phyloP scores from a whole-genome alignment of 1,284 basidiomycete species.

The Lentinula novae-zelandiae region DNA sequence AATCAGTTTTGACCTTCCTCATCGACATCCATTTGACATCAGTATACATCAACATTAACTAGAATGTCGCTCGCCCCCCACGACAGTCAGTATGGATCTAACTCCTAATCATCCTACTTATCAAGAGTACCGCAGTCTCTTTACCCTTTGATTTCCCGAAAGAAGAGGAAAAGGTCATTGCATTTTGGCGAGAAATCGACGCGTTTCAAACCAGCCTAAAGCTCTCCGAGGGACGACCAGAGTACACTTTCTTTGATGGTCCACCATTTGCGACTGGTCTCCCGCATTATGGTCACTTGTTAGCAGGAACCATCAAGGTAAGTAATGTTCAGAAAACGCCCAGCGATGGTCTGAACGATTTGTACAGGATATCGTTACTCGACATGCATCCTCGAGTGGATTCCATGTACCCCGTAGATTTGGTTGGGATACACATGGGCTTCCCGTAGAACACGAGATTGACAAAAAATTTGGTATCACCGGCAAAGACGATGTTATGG shows the following conservation, averaged over 20 bases:
- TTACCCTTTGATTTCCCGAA: constrained; percentile 84
- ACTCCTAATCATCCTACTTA: constrained; percentile 10
- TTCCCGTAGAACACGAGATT: constrained; percentile 99
- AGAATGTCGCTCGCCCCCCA: constrained; percentile 69
- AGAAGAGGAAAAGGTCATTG: constrained; percentile 91
- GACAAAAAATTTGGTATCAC: constrained; percentile 96
- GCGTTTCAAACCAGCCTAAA: constrained; percentile 95
- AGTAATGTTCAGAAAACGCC: not conserved
- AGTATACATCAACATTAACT: not conserved
- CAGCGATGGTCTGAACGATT: not conserved
- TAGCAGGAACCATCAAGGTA: constrained; percentile 95
- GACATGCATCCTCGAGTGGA: constrained; percentile 92
- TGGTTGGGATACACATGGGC: constrained; percentile 99
- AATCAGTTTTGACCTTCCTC: not conserved
- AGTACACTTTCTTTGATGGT: constrained; percentile 96
- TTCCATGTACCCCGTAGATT: constrained; percentile 94
- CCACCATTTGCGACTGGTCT: constrained; percentile 97
- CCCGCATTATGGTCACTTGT: constrained; percentile 93
- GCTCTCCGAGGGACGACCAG: constrained; percentile 85
- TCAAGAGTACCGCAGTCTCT: constrained; percentile 43
- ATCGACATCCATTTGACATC: not conserved
- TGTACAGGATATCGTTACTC: constrained; percentile 88
- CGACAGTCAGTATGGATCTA: constrained; percentile 53
- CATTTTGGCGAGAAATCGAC: constrained; percentile 96
- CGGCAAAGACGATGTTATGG: constrained; percentile 90